Conservation (phyloP, 1,139 yeast species). For the Hansenula lynferdii region DNA sequence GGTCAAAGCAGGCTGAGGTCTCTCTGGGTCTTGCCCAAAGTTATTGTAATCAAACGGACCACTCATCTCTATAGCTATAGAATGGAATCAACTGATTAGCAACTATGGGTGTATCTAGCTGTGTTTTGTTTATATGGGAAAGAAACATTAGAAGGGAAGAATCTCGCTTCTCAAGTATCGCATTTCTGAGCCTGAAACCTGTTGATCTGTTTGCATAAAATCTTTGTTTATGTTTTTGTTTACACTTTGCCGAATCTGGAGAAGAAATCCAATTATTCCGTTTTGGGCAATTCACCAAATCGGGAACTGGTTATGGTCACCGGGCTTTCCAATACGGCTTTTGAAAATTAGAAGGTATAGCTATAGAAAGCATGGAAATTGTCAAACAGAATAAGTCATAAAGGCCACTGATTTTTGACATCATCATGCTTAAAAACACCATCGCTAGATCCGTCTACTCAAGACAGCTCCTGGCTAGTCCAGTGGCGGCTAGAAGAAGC, state of each 20-base stretch:
- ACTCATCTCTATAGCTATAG: conserved; percentile 13
- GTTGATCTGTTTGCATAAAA: background rate
- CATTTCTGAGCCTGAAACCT: background rate
- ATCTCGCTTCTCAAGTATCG: background rate
- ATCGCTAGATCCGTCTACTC: background rate
- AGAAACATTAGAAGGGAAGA: background rate
- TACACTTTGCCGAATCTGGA: background rate
- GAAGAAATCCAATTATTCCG: background rate
- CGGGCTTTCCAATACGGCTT: too few species aligned
- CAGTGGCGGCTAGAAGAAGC: background rate
- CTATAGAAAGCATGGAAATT: too few species aligned
- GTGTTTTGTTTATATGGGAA: too few species aligned
- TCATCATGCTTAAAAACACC: conserved; percentile 9
- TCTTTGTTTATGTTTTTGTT: background rate
- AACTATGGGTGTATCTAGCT: too few species aligned
- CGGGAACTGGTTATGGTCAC: conserved; percentile 1
- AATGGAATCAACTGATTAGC: too few species aligned
- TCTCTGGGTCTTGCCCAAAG: conserved; percentile 7
- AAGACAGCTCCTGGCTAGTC: background rate
- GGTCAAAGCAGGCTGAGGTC: conserved; percentile 19
- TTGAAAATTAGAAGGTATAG: too few species aligned
- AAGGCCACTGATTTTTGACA: too few species aligned
- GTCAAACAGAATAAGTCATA: too few species aligned
- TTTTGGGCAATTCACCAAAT: background rate
- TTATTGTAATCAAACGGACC: conserved; percentile 21